Evolutionary conservation across 768 basidiomycete species (phyloP).

Genomic region (Suillus cothurnatus): DNA sequence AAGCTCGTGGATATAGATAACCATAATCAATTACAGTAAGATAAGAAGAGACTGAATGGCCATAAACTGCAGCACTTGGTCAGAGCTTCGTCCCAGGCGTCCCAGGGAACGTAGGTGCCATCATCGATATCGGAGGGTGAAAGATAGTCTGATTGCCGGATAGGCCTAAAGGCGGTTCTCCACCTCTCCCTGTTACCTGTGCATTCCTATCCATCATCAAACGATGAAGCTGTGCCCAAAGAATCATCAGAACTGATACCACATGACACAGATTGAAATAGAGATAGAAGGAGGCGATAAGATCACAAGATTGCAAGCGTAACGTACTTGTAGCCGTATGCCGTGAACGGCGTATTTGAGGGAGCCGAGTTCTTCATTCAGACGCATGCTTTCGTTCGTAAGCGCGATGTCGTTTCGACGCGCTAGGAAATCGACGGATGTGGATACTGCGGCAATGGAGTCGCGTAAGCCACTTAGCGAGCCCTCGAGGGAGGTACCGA

Average conservation of each 20-base stretch:
- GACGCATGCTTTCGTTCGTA: constrained; percentile 68
- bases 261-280: constrained; percentile 3
- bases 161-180: constrained; percentile 25
- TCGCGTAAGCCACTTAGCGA: constrained; percentile 59
- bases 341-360: constrained; percentile 73
- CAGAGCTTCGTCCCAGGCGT: constrained; percentile 35
- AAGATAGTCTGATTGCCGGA: constrained; percentile 25
- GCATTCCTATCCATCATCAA: constrained; percentile 80
- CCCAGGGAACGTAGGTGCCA: constrained; percentile 32
- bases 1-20: neutral
- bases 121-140: constrained; percentile 28
- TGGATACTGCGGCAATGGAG: constrained; percentile 59
- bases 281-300: constrained; percentile 15
- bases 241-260: constrained; percentile 14
- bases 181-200: constrained; percentile 49
- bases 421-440: constrained; percentile 60
- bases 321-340: constrained; percentile 72
- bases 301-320: neutral
- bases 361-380: constrained; percentile 74
- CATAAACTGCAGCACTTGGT: neutral
- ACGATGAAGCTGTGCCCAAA: constrained; percentile 52
- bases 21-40: neutral
- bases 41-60: neutral
- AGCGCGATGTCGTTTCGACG: constrained; percentile 66
- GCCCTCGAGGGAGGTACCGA: constrained; percentile 65